These are phyloP conservation scores for Boletus huronensis DNA, from an alignment of 768 basidiomycete species.

Conservation along the genomic window DNA sequence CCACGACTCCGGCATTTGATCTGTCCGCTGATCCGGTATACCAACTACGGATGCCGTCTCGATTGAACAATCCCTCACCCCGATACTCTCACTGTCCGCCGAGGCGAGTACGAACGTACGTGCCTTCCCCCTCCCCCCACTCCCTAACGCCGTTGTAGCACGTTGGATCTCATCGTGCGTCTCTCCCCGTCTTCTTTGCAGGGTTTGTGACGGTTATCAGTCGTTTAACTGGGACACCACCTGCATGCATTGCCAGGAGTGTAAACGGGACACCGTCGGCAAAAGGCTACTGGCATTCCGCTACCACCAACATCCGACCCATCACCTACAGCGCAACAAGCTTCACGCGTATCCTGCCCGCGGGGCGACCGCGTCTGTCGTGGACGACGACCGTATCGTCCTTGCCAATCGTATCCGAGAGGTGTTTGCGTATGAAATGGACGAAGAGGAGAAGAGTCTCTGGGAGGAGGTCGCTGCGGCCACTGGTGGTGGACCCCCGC, in stretches of 20 bases:
- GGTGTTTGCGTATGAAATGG: conserved; percentile 17
- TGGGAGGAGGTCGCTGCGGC: conserved; percentile 30
- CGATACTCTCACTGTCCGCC: conserved; percentile 17
- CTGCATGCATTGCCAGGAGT: conserved; percentile 28
- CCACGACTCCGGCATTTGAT: conserved; percentile 2
- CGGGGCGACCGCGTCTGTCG: neutral
- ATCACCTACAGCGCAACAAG: conserved; percentile 7
- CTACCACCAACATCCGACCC: conserved; percentile 11
- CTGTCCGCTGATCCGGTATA: conserved; percentile 20
- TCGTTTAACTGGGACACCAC: conserved; percentile 16
- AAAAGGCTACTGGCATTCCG: conserved; percentile 25
- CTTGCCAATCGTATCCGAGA: conserved; percentile 11
- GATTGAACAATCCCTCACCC: conserved; percentile 16
- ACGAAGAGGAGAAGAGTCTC: conserved; percentile 27
- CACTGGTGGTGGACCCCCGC: conserved; percentile 12
- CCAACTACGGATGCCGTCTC: conserved; percentile 22
- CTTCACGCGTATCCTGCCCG: neutral
- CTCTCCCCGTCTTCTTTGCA: conserved; percentile 1
- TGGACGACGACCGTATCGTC: conserved; percentile 6
- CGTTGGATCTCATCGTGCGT: conserved; percentile 3
- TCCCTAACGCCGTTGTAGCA: neutral
- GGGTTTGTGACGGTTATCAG: conserved; percentile 26
- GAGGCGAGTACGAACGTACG: conserved; percentile 29
- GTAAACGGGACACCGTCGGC: conserved; percentile 26
- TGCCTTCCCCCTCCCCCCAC: neutral